Evolutionary conservation across 129 eudicot genomes (phyloP), one percentile per base, ranked within the genome.

Genomic region (Chrysanthemum seticuspe): DNA sequence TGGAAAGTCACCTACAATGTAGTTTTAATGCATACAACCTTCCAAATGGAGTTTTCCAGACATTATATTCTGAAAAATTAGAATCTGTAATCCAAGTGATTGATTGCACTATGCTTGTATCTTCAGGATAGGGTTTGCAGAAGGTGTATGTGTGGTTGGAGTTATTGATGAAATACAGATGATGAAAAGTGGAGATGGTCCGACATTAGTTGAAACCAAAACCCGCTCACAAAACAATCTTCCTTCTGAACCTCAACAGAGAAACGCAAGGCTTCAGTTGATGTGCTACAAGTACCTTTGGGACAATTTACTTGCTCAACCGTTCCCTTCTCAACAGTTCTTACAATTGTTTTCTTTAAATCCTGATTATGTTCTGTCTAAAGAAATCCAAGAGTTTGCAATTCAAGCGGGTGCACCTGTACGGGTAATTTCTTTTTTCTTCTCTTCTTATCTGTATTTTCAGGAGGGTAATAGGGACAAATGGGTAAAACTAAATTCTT

Each of bases 251-350:
- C 85, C 98, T 12, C 98, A 92, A 57, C 75, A 66, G 45, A 87
- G 98, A 83, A 92, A 92, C 19, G 98, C 85, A 81, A 87, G 91
- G 89, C 91, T 88, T 78, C 97, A 92, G 62, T 67, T 88, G 47
- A 92, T 92, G 97, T 92, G 96, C 84, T 92, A 92, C 77, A 92
- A 89, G 84, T 81, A 81, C 75, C 75, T 92, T 47, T 87, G 96
- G 91, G 96, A 92, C 80, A 75, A 65, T 52, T 68, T 92, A 61
- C 80, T 91, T 40, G 29, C 85, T 65, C 81, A 83, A 13, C 75
- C 72, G 8, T 88, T 91, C 74, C 96, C 93, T 19, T 58, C 83
- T 16, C 49, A 66, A 71, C 72, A 81, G 53, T 91, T 91, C 70
- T 72, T 86, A 19, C 74, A 86, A 16, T 87, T 70, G 62, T 91